phyloP scores from a whole-genome alignment of 371 early-diverging fungal species.

The Amoeboaphelidium protococcarum region DNA sequence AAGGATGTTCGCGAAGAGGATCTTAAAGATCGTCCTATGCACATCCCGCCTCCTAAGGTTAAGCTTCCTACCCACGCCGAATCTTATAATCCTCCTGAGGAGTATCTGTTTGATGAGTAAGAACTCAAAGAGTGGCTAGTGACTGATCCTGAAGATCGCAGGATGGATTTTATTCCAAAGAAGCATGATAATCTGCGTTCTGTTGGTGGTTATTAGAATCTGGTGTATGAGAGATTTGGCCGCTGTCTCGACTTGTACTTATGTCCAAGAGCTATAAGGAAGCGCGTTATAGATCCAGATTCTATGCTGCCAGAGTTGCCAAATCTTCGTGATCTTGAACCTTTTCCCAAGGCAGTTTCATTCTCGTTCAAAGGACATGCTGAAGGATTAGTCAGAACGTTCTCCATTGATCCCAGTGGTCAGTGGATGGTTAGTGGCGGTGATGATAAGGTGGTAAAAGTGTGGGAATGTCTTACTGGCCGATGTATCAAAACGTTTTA shows the following conservation, averaged over 20 bases:
- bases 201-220: conserved; percentile 59
- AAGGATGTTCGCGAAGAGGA: conserved; percentile 29
- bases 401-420: conserved; percentile 71
- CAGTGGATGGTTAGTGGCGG: conserved; percentile 46
- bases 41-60: conserved; percentile 75
- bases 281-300: conserved; percentile 70
- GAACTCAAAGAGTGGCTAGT: conserved; percentile 50
- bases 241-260: conserved; percentile 86
- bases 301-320: conserved; percentile 83
- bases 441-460: conserved; percentile 56
- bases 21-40: conserved; percentile 23
- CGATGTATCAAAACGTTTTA: conserved; percentile 49
- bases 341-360: conserved; percentile 62
- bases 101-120: conserved; percentile 58
- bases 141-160: conserved; percentile 46
- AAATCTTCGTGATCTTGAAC: conserved; percentile 72
- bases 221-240: conserved; percentile 77
- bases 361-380: conserved; percentile 50
- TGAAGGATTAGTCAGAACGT: conserved; percentile 38
- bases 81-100: conserved; percentile 92
- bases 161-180: conserved; percentile 52
- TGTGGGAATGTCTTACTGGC: conserved; percentile 79
- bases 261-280: conserved; percentile 68
- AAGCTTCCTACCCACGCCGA: conserved; percentile 66
- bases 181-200: conserved; percentile 43